These are phyloP conservation scores for Achaetomium macrosporum DNA, from an alignment of 2,329 filamentous ascomycete genomes.

Conservation along the genomic window DNA sequence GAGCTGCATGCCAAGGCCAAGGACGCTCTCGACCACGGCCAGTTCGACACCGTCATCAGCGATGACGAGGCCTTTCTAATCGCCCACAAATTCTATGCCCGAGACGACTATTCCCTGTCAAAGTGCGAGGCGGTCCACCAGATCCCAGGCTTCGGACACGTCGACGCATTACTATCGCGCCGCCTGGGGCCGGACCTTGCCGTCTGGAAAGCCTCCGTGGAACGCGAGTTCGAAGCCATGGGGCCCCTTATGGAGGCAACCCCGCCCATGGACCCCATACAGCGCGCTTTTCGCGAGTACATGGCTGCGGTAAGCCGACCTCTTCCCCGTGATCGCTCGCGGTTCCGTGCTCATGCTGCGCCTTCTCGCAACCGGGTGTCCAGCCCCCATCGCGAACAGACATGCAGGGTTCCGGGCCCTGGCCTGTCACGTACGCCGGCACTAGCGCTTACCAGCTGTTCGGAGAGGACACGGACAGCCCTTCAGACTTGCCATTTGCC, in stretches of 20 bases:
- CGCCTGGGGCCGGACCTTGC: conserved; percentile 1
- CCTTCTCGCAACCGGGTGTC: no score
- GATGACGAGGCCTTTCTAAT: background rate
- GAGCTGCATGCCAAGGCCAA: conserved; percentile 4
- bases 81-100: background rate
- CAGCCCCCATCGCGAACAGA: background rate
- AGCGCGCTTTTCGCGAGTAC: background rate
- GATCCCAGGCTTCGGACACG: conserved; percentile 1
- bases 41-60: background rate
- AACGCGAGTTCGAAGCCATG: background rate
- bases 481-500: background rate
- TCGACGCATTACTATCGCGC: background rate
- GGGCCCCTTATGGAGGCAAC: no score
- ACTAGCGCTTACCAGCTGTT: background rate
- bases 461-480: background rate
- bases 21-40: background rate
- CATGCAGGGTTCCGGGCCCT: background rate
- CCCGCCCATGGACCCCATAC: background rate
- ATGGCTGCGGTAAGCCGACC: no score
- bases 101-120: background rate
- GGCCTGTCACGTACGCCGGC: background rate
- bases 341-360: no score
- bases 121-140: background rate
- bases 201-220: background rate
- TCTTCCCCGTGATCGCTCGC: no score